Conservation (phyloP, 2,329 filamentous ascomycete species). For the Didymella pinodella region DNA sequence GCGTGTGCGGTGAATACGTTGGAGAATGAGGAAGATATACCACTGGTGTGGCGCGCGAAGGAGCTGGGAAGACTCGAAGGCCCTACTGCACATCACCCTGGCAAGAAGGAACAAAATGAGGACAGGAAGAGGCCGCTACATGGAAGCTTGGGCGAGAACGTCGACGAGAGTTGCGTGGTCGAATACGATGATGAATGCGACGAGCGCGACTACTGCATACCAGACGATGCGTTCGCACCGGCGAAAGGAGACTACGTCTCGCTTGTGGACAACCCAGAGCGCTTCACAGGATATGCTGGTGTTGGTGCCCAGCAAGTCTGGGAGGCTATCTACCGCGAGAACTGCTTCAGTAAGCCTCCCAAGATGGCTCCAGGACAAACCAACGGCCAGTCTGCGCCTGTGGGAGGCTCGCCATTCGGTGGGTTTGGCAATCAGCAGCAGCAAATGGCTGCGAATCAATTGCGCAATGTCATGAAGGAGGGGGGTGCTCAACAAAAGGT, state of each 20-base stretch:
- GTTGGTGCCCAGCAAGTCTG: slow-evolving; percentile 87
- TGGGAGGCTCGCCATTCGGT: slow-evolving; percentile 51
- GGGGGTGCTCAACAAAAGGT: slow-evolving; percentile 69
- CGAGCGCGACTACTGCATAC: slow-evolving; percentile 94
- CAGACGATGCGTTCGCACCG: slow-evolving; percentile 86
- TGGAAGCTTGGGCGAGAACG: slow-evolving; percentile 81
- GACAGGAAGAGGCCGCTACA: slow-evolving; percentile 77
- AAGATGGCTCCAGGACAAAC: slow-evolving; percentile 40
- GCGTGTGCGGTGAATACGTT: slow-evolving; percentile 95
- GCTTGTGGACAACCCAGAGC: slow-evolving; percentile 89
- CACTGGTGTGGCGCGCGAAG: slow-evolving; percentile 87
- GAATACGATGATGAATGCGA: slow-evolving; percentile 98
- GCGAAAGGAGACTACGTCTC: slow-evolving; percentile 97
- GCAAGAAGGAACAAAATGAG: slow-evolving; percentile 74
- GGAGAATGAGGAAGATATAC: slow-evolving; percentile 94
- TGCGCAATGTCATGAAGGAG: slow-evolving; percentile 66
- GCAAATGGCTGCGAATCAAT: slow-evolving; percentile 65
- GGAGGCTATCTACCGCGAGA: slow-evolving; percentile 96
- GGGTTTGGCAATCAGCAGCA: slow-evolving; percentile 55
- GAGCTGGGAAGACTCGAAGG: slow-evolving; percentile 93
- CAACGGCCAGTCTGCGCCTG: slow-evolving; percentile 42
- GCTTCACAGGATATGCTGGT: slow-evolving; percentile 93
- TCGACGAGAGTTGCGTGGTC: slow-evolving; percentile 94
- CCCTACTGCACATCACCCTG: slow-evolving; percentile 88
- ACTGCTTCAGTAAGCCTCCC: slow-evolving; percentile 76